These are phyloP conservation scores for Wickerhamiella azyma DNA, from an alignment of 805 yeast species.

Conservation along the genomic window DNA sequence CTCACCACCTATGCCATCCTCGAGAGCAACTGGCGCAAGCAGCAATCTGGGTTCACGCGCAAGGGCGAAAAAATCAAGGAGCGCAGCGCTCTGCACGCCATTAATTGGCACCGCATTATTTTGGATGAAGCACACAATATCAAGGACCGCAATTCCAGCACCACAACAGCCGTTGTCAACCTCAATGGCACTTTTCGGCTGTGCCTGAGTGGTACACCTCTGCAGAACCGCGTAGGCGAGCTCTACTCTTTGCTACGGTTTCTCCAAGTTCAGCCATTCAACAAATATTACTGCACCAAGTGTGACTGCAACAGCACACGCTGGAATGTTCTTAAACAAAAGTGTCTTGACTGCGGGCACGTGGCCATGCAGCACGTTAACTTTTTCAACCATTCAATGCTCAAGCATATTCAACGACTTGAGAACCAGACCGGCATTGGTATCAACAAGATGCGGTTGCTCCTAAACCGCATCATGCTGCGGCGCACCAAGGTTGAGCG, in stretches of 20 bases:
- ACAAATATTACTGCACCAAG: constrained; percentile 81
- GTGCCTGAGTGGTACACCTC: constrained; percentile 93
- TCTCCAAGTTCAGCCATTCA: constrained; percentile 70
- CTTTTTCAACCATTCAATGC: constrained; percentile 88
- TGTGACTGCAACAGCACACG: constrained; percentile 72
- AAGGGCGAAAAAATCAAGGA: constrained; percentile 61
- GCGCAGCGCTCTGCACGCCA: constrained; percentile 55
- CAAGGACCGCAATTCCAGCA: constrained; percentile 85
- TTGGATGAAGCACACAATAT: constrained; percentile 96
- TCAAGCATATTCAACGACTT: constrained; percentile 80
- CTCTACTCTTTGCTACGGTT: constrained; percentile 84
- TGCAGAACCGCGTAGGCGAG: constrained; percentile 94
- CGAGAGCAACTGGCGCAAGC: constrained; percentile 75
- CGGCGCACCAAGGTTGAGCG: constrained; percentile 91
- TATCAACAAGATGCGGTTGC: constrained; percentile 58
- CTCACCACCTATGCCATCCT: constrained; percentile 86
- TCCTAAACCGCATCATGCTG: constrained; percentile 72
- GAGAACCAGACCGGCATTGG: constrained; percentile 70
- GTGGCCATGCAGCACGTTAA: constrained; percentile 91
- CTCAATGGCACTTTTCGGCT: constrained; percentile 63
- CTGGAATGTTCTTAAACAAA: constrained; percentile 80
- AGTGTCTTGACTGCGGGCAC: constrained; percentile 80
- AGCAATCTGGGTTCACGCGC: constrained; percentile 68
- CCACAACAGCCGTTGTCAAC: constrained; percentile 80
- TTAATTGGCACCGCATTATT: constrained; percentile 70